Base-by-base conservation (phyloP, 2,329 filamentous ascomycete genomes). In the Capronia epimyces region DNA sequence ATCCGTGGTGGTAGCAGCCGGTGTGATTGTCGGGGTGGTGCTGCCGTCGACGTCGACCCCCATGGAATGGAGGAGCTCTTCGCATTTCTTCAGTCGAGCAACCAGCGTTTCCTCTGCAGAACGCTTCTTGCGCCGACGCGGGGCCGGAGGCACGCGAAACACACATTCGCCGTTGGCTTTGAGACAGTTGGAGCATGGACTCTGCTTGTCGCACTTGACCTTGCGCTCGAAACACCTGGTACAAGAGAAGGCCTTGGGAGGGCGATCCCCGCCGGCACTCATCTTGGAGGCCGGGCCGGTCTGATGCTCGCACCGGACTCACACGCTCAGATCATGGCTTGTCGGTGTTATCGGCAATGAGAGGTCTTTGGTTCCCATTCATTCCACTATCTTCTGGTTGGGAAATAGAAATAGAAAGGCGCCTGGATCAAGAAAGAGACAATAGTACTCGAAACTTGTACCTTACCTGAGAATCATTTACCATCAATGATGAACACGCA, bases 151-250 rank as follows among this genome's bases (percentile, higher is more conserved):
- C 25, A 63, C 50, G 3, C 60, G 59, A 39, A 64, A 72, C 20
- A 64, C 60, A 53, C 71, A 73, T 53, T 68, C 62, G 15, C 60
- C 61, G 15, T 60, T 55, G 1, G 70, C 63, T 52, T 70, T 75
- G 32, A 61, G 49, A 46, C 74, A 76, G 53, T 75, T 75, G 6
- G 68, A 68, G 48, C 74, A 76, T 0, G 71, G 69, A 65, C 12
- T 60, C 50, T 31, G 51, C 45, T 46, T 66, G 56, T 71, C 63
- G 57, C 70, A 73, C 55, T 68, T 71, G 7, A 72, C 66, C 52
- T 73, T 74, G 36, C 67, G 60, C 20, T 66, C 61, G 25, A 64
- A 64, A 37, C 65, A 66, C 3, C 59, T 50, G 15, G 60, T 51
- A 37, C 59, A 62, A 12, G 56, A 59, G 43, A 57, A 61, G 13